Percentiles rank a stretch among this genome's conserved stretches.
Conservation (phyloP, 768 basidiomycete genomes). For the Tylopilus subfusipes region DNA sequence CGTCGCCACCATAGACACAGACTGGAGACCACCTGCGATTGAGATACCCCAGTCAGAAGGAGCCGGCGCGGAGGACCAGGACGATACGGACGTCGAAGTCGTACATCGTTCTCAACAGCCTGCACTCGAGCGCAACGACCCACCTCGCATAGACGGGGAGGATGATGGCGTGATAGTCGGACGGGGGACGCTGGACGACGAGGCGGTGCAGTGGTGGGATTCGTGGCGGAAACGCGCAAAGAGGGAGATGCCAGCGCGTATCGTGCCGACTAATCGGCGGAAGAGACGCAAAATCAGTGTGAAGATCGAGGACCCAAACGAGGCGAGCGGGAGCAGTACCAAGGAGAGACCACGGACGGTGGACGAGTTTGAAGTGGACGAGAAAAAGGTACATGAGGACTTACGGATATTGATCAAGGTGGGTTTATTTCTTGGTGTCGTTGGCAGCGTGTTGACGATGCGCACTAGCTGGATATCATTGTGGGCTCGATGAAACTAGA, state of each 20-base stretch:
- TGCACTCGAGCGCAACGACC: constrained; percentile 21
- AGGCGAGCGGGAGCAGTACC: constrained; percentile 22
- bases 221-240: constrained; percentile 57
- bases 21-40: constrained; percentile 26
- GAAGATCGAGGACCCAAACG: constrained; percentile 25
- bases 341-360: constrained; percentile 49
- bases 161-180: constrained; percentile 22
- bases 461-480: constrained; percentile 82
- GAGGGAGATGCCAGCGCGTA: constrained; percentile 29
- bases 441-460: constrained; percentile 5
- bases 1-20: constrained; percentile 51
- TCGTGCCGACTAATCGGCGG: constrained; percentile 30
- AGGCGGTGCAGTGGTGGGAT: constrained; percentile 63
- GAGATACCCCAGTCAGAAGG: constrained; percentile 26
- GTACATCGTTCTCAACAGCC: constrained; percentile 13
- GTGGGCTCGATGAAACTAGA: constrained; percentile 90
- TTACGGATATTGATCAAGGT: constrained; percentile 93
- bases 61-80: constrained; percentile 25
- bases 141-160: constrained; percentile 12
- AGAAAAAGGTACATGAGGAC: constrained; percentile 70
- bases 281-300: constrained; percentile 42
- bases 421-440: constrained; percentile 18
- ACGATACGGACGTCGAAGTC: constrained; percentile 27
- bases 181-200: constrained; percentile 47
- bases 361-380: constrained; percentile 65